Percentiles rank a stretch among this genome's conserved stretches.
phyloP scores from a whole-genome alignment of 2,329 filamentous ascomycete genomes.

The Epichloe uncinata region DNA sequence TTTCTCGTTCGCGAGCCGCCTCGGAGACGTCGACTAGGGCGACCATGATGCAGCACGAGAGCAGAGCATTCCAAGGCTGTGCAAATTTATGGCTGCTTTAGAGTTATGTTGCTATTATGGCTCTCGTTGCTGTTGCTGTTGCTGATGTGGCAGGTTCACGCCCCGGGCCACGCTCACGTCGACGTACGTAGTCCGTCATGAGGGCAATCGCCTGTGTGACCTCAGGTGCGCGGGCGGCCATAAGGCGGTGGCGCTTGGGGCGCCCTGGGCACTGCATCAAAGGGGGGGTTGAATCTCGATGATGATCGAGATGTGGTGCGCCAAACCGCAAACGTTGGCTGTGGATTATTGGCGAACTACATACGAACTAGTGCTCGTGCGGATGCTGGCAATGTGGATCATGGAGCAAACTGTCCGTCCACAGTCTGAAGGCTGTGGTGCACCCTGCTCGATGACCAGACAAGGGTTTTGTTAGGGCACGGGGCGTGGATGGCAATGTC shows the following conservation, averaged over 20 bases:
- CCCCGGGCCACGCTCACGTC: neutral
- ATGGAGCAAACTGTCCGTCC: neutral
- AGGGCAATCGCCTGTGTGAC: neutral
- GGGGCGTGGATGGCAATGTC: neutral
- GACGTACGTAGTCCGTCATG: neutral
- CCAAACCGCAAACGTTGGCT: neutral
- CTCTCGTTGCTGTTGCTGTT: neutral
- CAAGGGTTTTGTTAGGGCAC: neutral
- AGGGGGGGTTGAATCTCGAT: neutral
- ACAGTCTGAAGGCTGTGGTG: neutral
- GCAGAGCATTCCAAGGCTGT: neutral
- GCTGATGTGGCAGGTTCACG: neutral
- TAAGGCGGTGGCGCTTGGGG: neutral
- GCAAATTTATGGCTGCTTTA: no score
- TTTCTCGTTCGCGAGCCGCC: slow-evolving; percentile 3
- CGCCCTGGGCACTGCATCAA: neutral
- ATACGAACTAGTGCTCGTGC: neutral
- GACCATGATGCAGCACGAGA: neutral
- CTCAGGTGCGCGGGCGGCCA: neutral
- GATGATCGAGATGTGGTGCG: neutral
- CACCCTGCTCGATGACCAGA: no score
- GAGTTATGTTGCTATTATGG: neutral
- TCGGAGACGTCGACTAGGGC: slow-evolving; percentile 1
- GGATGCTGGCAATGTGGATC: neutral
- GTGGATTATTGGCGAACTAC: neutral